Base-by-base conservation (phyloP, 2,329 filamentous ascomycete species). In the Cylindrodendrum hubeiense region DNA sequence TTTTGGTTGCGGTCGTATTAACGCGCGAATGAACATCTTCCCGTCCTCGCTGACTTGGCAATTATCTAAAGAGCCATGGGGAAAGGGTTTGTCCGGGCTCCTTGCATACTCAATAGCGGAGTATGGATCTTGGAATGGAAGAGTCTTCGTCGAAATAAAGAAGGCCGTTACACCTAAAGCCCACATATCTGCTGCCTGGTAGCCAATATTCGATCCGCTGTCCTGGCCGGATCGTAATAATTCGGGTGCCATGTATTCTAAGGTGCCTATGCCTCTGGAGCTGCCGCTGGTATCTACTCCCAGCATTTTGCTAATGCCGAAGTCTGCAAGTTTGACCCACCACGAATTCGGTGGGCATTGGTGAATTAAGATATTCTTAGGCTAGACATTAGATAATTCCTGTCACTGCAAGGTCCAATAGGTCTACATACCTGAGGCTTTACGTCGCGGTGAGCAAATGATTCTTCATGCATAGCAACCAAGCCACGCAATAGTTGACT, bases 361-460 rank as follows among this genome's bases (percentile, higher is more conserved):
- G 9, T 72, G 65, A 34, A 74, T 72, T 22, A 74, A 41, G 34
- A 72, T 56, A 33, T 74, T 74, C 70, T 72, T 24, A 15, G 19
- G 3, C 3, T 7, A 7, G 24, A 24, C 4, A 19, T 57, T 30
- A 58, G 47, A 41, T 30, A 21, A 8, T 6, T 30, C 1, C 17
- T 9, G 5, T 22, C 6, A 7, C 26, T 4, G 13, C 15, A n/a
- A 12, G 19, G 2, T 37, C 10, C 28, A 24, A n/a, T 6, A 5
- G 3, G 30, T 22, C n/a, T 4, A 54, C 63, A n/a, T 49, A 69
- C 69, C 49, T 52, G 50, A 4, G 71, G 73, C 55, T 74, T 75
- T 4, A 74, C 63, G 39, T 75, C 71, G 7, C 71, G 66, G 39
- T 75, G 71, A 7, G 68, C 68, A 51, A 68, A 73, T 2, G 59